Evolutionary conservation across 495 filamentous ascomycete species (phyloP).

Genomic region (Penicillium cosmopolitanum): DNA sequence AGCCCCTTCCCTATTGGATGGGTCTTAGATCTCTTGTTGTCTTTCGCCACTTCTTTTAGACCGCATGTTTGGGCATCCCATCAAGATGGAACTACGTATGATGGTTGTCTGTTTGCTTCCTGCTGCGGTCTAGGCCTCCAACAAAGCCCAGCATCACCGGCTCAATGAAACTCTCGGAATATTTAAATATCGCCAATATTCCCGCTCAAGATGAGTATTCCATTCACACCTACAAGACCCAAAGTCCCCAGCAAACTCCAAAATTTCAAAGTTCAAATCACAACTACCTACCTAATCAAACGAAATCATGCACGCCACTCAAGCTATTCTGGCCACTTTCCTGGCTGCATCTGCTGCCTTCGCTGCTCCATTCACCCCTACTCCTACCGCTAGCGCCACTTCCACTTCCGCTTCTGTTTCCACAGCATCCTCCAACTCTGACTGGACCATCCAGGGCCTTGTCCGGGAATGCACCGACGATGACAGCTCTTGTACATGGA

Average conservation of each 20-base stretch:
- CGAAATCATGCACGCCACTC: constrained; percentile 2
- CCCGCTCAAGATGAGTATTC: not conserved
- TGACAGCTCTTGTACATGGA: constrained; percentile 7
- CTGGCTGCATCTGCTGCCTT: constrained; percentile 4
- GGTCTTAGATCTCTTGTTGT: not conserved
- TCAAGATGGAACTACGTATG: not conserved
- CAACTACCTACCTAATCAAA: not conserved
- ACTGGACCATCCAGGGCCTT: constrained; percentile 8
- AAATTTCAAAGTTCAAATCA: constrained; percentile 6
- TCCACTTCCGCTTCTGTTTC: not conserved
- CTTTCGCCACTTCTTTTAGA: not conserved
- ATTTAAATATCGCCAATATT: constrained; percentile 6
- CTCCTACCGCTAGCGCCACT: not conserved
- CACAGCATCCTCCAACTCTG: not conserved
- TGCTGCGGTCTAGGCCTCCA: not conserved
- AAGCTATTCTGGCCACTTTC: constrained; percentile 2
- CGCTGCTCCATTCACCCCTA: constrained; percentile 3
- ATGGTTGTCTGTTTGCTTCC: not conserved
- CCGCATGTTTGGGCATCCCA: not conserved
- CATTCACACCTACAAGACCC: constrained; percentile 1
- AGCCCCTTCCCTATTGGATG: constrained; percentile 4
- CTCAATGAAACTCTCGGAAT: not conserved
- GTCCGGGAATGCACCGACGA: constrained; percentile 4
- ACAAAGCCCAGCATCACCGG: too few relatives aligned
- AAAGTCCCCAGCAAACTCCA: not conserved